Conservation (phyloP, 1,284 basidiomycete genomes). For the Leucoagaricus sp. region DNA sequence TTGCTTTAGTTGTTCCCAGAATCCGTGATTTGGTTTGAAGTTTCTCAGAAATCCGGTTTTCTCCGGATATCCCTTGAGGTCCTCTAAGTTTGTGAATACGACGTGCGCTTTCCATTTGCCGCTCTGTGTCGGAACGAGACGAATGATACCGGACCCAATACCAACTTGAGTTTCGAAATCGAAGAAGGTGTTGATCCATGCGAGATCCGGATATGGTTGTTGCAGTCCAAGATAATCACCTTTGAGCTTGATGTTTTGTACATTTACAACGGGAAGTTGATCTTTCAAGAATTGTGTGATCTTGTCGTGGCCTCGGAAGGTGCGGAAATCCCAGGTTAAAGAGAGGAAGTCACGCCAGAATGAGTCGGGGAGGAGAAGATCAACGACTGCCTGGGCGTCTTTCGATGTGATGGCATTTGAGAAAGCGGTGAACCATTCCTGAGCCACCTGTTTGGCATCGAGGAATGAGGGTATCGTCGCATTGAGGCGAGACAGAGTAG, state of each 20-base stretch:
- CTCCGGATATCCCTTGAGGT: slow-evolving; percentile 21
- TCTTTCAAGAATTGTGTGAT: slow-evolving; percentile 39
- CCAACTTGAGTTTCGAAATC: slow-evolving; percentile 17
- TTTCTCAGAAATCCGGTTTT: slow-evolving; percentile 24
- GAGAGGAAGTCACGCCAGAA: slow-evolving; percentile 64
- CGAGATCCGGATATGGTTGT: slow-evolving; percentile 12
- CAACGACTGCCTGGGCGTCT: slow-evolving; percentile 24
- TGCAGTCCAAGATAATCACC: slow-evolving; percentile 1
- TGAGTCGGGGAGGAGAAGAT: slow-evolving; percentile 38
- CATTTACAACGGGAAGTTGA: neutral
- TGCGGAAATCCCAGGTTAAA: slow-evolving; percentile 65
- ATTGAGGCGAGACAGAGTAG: slow-evolving; percentile 22
- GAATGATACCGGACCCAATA: slow-evolving; percentile 8
- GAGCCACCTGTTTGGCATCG: slow-evolving; percentile 21
- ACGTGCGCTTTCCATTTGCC: slow-evolving; percentile 22
- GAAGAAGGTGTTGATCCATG: slow-evolving; percentile 17
- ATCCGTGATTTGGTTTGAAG: slow-evolving; percentile 31
- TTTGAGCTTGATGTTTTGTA: slow-evolving; percentile 4
- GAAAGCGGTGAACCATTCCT: slow-evolving; percentile 32
- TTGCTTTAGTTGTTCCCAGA: slow-evolving; percentile 34
- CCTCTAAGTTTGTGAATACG: slow-evolving; percentile 22
- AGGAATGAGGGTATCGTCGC: slow-evolving; percentile 18
- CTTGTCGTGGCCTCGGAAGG: slow-evolving; percentile 44
- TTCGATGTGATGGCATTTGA: slow-evolving; percentile 21
- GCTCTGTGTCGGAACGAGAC: slow-evolving; percentile 10